Evolutionary conservation across 2,329 filamentous ascomycete species (phyloP).

Genomic region (Rachicladosporium sp.): DNA sequence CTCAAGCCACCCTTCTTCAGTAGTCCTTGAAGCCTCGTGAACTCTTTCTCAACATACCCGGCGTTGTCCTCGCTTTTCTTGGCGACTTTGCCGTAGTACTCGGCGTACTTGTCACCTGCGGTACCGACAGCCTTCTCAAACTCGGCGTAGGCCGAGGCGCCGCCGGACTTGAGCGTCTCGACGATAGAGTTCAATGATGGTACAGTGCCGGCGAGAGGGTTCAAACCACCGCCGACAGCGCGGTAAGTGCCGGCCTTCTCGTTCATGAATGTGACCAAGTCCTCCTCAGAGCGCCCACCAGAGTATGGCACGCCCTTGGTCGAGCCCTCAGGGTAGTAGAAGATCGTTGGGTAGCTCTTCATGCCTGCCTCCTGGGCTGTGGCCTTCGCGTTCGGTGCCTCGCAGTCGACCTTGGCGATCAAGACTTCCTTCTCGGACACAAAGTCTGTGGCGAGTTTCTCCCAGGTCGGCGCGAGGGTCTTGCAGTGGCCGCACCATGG

Average conservation of each 20-base stretch:
- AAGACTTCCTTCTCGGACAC: slow-evolving; percentile 63
- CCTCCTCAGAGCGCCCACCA: slow-evolving; percentile 63
- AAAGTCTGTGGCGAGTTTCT: slow-evolving; percentile 73
- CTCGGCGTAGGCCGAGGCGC: slow-evolving; percentile 56
- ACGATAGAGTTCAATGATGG: slow-evolving; percentile 65
- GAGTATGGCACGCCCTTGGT: slow-evolving; percentile 59
- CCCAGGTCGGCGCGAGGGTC: slow-evolving; percentile 78
- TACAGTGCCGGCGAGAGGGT: slow-evolving; percentile 70
- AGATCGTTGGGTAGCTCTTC: slow-evolving; percentile 87
- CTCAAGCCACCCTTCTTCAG: slow-evolving; percentile 78
- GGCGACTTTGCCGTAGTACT: slow-evolving; percentile 89
- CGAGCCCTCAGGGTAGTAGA: slow-evolving; percentile 85
- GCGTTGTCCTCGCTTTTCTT: slow-evolving; percentile 70
- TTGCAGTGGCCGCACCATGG: slow-evolving; percentile 99
- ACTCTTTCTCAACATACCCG: slow-evolving; percentile 74
- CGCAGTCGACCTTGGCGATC: slow-evolving; percentile 91
- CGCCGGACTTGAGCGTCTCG: slow-evolving; percentile 51
- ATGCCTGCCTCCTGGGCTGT: slow-evolving; percentile 66
- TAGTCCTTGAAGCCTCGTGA: slow-evolving; percentile 64
- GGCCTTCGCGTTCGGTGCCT: slow-evolving; percentile 72
- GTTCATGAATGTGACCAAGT: slow-evolving; percentile 74
- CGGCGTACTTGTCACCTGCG: slow-evolving; percentile 68
- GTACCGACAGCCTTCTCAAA: slow-evolving; percentile 57
- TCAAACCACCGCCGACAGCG: slow-evolving; percentile 64
- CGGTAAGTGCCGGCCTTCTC: slow-evolving; percentile 80